Base-by-base conservation (phyloP, 768 basidiomycete species). In the Cystoderma amianthinum region DNA sequence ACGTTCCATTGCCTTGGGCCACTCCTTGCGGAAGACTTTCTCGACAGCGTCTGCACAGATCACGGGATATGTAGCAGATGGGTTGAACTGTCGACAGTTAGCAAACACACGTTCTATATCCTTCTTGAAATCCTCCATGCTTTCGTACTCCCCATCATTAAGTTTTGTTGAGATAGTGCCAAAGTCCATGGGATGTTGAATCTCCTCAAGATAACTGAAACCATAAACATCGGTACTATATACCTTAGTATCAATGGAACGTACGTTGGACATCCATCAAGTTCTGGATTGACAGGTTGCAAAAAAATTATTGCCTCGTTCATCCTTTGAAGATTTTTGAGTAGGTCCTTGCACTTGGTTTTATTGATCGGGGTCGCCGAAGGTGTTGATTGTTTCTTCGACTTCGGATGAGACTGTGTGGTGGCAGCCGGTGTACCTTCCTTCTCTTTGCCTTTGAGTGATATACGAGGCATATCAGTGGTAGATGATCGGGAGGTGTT, bases 51-150 rank as follows among this genome's bases (percentile, higher is more conserved):
- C 82, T 2, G 87, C 87, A 48, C 81, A 85, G 19, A 69, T 65
- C 36, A 77, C 70, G 3, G 90, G 85, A 46, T 78, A 83, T 0
- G 90, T 89, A 15, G 70, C 77, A 4, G 82, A 77, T 13, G 87
- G 86, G 53, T 99, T 99, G 72, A 98, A 99, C 49, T 80, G 73
- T 22, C 90, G 82, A 59, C 94, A 97, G 54, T 99, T 99, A 56
- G 61, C 69, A 55, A 96, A 84, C 36, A 96, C 76, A 3, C 94
- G 76, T 40, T 87, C 80, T 39, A 88, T 66, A 51, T 97, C 94
- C 46, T 71, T 72, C 42, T 72, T 78, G 46, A 98, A 84, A 0
- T 82, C 78, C 39, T 86, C 90, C 83, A 93, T 89, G 2, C 76
- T 82, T 10, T 64, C 49, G 57, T 98, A 99, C 52, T 74, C 67